Percentiles rank a stretch among this genome's conserved stretches.
Conservation (phyloP, 228 moss, liverwort and hornwort genomes). For the Sphagnum magellanicum region DNA sequence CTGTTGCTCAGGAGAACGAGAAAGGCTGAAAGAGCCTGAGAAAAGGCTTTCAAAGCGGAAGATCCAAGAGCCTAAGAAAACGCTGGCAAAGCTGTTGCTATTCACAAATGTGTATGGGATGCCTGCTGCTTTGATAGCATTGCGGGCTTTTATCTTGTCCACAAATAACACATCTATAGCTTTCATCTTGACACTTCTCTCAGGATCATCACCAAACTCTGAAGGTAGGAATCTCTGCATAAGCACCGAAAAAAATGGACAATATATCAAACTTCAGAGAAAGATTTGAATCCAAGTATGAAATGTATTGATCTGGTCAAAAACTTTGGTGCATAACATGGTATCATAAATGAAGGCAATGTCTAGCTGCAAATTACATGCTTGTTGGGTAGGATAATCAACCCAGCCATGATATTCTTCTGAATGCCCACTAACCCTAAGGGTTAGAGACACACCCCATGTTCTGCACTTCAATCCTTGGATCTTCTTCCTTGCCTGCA, state of each 20-base stretch:
- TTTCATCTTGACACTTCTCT: constrained; percentile 9
- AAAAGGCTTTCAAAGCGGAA: not conserved
- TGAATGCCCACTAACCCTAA: not conserved
- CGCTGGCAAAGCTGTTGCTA: constrained; percentile 12
- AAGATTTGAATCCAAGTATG: no score
- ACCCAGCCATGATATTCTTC: not conserved
- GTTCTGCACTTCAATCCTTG: no score
- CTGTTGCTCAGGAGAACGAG: no score
- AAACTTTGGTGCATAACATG: not conserved
- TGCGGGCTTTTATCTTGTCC: constrained; percentile 10
- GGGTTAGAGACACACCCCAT: not conserved
- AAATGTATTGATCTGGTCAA: not conserved
- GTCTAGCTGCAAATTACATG: not conserved
- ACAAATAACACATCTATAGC: not conserved
- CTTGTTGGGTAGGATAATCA: not conserved
- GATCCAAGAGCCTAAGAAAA: constrained; percentile 12
- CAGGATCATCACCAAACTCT: constrained; percentile 27
- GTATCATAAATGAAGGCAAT: not conserved
- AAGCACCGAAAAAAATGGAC: not conserved
- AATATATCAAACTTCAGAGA: not conserved
- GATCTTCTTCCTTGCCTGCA: no score
- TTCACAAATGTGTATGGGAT: constrained; percentile 36
- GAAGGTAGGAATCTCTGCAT: constrained; percentile 44
- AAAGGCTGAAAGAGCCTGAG: no score
- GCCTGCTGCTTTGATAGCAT: constrained; percentile 19